Evolutionary conservation across 345 rosid species (phyloP).

Genomic region (Jatropha curcas): DNA sequence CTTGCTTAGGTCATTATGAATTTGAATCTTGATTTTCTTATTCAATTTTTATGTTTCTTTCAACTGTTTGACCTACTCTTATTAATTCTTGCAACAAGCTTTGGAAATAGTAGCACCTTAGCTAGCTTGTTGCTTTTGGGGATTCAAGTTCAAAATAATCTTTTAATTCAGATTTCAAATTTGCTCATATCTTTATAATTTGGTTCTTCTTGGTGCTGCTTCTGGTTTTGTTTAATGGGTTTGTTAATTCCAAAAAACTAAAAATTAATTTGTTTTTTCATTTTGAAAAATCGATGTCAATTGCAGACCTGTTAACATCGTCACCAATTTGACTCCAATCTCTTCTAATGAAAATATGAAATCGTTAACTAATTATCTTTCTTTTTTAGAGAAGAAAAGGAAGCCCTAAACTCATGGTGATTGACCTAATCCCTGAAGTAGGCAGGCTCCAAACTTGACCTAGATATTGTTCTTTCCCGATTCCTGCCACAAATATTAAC

Average conservation of each 20-base stretch:
- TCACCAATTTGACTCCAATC: no score
- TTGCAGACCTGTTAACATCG: no score
- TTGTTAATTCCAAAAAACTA: no score
- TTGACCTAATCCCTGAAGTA: constrained; percentile 28
- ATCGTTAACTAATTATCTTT: background rate
- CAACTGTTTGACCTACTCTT: background rate
- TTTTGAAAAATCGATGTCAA: no score
- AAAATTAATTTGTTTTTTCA: no score
- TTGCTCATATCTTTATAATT: no score
- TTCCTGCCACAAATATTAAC: constrained; percentile 31
- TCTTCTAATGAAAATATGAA: background rate
- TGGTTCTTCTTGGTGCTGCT: no score
- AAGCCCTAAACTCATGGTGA: constrained; percentile 24
- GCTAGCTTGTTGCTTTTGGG: background rate
- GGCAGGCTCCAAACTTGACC: constrained; percentile 29
- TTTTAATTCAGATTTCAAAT: background rate
- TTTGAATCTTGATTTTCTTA: background rate
- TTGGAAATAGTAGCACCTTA: constrained; percentile 10
- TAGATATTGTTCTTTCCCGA: constrained; percentile 26
- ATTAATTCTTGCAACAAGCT: background rate
- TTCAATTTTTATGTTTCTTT: background rate
- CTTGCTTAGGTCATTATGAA: constrained; percentile 4
- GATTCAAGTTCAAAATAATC: background rate
- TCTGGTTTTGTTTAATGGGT: no score
- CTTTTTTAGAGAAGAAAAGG: no score